phyloP scores from a whole-genome alignment of 495 filamentous ascomycete genomes.

The Glarea lozoyensis region DNA sequence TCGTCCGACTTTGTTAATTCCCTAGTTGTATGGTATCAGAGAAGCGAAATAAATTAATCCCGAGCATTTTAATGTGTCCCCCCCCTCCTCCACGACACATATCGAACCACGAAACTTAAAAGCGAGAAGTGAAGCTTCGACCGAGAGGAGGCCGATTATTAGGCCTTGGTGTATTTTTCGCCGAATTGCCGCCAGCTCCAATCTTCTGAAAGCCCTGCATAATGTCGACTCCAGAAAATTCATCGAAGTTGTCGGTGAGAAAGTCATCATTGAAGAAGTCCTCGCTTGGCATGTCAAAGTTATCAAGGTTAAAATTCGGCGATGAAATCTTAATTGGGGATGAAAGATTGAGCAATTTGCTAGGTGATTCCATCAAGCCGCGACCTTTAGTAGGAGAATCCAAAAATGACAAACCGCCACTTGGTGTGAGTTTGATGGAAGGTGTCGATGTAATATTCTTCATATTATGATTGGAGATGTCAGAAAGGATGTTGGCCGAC shows the following conservation, averaged over 20 bases:
- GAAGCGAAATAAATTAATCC: no score
- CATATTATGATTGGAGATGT: slow-evolving; percentile 51
- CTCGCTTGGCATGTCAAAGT: slow-evolving; percentile 25
- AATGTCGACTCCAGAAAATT: slow-evolving; percentile 69
- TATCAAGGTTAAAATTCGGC: slow-evolving; percentile 10
- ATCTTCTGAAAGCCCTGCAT: slow-evolving; percentile 87
- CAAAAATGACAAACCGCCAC: slow-evolving; percentile 21
- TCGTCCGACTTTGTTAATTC: no score
- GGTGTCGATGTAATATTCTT: slow-evolving; percentile 37
- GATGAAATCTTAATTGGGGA: slow-evolving; percentile 46
- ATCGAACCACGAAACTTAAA: no score
- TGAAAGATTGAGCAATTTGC: slow-evolving; percentile 32
- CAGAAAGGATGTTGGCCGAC: slow-evolving; percentile 54
- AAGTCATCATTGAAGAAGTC: slow-evolving; percentile 45
- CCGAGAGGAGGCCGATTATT: slow-evolving; percentile 13
- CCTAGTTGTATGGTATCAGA: no score
- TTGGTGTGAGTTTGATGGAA: slow-evolving; percentile 31
- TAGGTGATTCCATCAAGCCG: slow-evolving; percentile 32
- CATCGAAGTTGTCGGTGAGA: slow-evolving; percentile 47
- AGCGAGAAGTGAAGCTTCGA: slow-evolving; percentile 18
- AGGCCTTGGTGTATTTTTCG: not conserved
- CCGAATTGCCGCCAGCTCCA: slow-evolving; percentile 29
- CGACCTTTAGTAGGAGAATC: slow-evolving; percentile 16
- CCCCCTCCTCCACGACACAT: no score
- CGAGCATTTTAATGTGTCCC: no score